Conservation (phyloP, 768 basidiomycete genomes). For the Grammothele lineata region DNA sequence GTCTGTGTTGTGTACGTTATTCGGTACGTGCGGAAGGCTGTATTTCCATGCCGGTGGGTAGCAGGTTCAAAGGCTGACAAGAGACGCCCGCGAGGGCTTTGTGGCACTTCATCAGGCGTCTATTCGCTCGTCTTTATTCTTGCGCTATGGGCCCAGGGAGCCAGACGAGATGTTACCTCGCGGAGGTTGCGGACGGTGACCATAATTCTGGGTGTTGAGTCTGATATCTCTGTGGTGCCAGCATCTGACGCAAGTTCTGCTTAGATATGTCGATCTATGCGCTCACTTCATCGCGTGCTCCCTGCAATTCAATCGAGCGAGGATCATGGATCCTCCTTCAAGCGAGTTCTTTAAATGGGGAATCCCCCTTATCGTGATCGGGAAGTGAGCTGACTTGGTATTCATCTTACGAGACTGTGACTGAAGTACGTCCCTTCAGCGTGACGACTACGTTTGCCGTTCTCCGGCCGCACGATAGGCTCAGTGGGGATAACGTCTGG, state of each 20-base stretch:
- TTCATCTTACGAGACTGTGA: background rate
- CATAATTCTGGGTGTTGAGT: slow-evolving; percentile 11
- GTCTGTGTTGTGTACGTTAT: slow-evolving; percentile 16
- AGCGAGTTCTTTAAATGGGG: slow-evolving; percentile 17
- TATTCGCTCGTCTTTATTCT: slow-evolving; percentile 20
- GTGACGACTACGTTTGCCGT: slow-evolving; percentile 16
- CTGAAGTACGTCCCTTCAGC: background rate
- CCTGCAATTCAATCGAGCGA: slow-evolving; percentile 17
- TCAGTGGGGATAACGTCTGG: too few species aligned
- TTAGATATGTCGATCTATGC: slow-evolving; percentile 19
- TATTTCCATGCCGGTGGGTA: too few species aligned
- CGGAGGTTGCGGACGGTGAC: slow-evolving; percentile 18
- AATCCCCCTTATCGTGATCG: slow-evolving; percentile 16
- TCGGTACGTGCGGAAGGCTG: slow-evolving; percentile 7
- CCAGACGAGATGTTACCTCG: background rate
- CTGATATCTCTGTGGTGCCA: background rate
- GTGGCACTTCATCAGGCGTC: slow-evolving; percentile 13
- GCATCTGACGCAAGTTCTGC: background rate
- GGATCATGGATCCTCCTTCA: slow-evolving; percentile 7
- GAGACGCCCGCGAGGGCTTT: too few species aligned
- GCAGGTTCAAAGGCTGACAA: too few species aligned
- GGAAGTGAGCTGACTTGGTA: slow-evolving; percentile 7
- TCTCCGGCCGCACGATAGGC: too few species aligned
- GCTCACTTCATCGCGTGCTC: slow-evolving; percentile 20
- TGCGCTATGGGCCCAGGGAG: slow-evolving; percentile 20